A percentile compares a stretch with the other conserved stretches of the same genome.
Evolutionary conservation across 164 flowering plant genomes (phyloP).

Genomic region (Paratinospora sagittata): DNA sequence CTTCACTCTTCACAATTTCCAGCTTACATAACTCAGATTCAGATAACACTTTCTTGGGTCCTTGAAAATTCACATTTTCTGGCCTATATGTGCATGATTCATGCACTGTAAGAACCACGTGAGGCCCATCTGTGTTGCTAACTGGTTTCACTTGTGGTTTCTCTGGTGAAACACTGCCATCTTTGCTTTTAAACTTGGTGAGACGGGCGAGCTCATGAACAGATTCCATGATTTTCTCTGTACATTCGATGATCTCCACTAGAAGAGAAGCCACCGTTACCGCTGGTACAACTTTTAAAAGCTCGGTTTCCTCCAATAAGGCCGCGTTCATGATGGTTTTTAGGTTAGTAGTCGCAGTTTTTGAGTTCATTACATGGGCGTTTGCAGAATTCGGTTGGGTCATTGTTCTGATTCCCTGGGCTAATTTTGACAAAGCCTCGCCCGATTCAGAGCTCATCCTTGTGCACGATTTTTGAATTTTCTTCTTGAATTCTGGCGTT

Average conservation of each 20-base stretch:
- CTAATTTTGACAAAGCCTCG: constrained; percentile 39
- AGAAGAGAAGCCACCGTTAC: constrained; percentile 50
- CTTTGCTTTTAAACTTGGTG: constrained; percentile 28
- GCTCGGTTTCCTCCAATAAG: constrained; percentile 22
- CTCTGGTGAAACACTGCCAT: constrained; percentile 4
- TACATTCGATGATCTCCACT: constrained; percentile 36
- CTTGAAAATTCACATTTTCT: neutral
- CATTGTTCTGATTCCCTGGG: constrained; percentile 37
- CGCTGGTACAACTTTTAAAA: constrained; percentile 33
- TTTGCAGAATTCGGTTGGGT: constrained; percentile 18
- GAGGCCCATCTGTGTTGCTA: constrained; percentile 1
- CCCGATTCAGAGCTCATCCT: constrained; percentile 42
- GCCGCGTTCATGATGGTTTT: constrained; percentile 31
- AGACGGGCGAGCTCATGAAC: constrained; percentile 44
- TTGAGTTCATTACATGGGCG: constrained; percentile 29
- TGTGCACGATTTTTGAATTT: constrained; percentile 37
- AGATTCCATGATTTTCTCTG: constrained; percentile 38
- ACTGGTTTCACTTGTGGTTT: constrained; percentile 8
- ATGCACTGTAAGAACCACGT: constrained; percentile 2
- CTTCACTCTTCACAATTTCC: neutral
- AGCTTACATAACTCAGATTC: neutral
- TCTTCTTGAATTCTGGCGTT: constrained; percentile 31
- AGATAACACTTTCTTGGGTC: neutral
- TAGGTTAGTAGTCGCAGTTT: constrained; percentile 30
- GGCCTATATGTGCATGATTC: neutral